Conservation (phyloP, 306 rosid genomes). For the Gillenia trifoliata region DNA sequence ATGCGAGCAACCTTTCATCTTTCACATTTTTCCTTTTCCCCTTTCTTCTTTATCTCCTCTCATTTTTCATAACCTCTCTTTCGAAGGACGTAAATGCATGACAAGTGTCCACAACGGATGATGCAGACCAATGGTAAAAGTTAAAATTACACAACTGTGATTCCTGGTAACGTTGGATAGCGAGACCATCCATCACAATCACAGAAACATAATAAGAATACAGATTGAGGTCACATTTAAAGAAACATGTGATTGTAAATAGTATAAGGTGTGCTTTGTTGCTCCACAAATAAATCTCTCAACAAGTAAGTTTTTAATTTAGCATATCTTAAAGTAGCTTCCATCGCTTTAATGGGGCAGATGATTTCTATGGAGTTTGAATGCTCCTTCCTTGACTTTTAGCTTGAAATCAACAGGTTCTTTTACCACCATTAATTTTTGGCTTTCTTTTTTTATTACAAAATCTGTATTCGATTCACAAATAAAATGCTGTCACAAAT, state of each 20-base stretch:
- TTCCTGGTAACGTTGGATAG: background rate
- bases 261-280: background rate
- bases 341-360: conserved; percentile 1
- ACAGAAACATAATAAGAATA: background rate
- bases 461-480: background rate
- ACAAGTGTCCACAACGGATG: background rate
- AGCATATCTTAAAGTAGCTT: background rate
- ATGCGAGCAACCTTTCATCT: background rate
- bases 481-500: background rate
- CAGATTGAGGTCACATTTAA: background rate
- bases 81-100: background rate
- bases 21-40: background rate
- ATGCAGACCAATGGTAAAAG: background rate
- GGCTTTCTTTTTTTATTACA: background rate
- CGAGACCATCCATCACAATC: background rate
- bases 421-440: background rate
- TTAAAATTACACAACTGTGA: background rate
- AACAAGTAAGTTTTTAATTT: background rate
- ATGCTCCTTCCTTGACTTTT: background rate
- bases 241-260: background rate
- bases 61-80: background rate
- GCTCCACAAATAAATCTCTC: background rate
- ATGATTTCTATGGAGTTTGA: background rate
- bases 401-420: background rate
- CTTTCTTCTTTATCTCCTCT: background rate